A percentile compares a stretch with the other conserved stretches of the same genome.
These are phyloP conservation scores for Flueggea neowawraea DNA, from an alignment of 441 rosid genomes.

Conservation along the genomic window DNA sequence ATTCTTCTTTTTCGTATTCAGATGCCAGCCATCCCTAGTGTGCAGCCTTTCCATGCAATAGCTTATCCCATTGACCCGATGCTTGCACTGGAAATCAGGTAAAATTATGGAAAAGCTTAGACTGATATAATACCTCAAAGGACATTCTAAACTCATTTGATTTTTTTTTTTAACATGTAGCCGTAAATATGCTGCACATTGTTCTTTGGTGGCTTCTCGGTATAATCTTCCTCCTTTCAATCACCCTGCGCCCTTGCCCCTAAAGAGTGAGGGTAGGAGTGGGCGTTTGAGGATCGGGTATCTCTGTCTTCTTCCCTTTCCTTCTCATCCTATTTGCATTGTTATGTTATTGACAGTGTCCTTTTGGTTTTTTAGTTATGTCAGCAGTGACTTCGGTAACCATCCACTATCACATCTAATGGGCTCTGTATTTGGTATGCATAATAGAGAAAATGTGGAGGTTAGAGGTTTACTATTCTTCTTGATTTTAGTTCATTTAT, in stretches of 20 bases:
- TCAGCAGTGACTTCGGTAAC: conserved; percentile 98
- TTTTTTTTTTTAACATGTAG: conserved; percentile 37
- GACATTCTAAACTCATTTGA: background rate
- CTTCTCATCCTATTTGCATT: background rate
- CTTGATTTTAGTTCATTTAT: conserved; percentile 19
- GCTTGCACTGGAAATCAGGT: conserved; percentile 99
- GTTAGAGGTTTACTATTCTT: conserved; percentile 34
- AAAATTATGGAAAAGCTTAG: conserved; percentile 2
- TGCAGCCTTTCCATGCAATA: conserved; percentile 99
- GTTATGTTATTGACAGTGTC: background rate
- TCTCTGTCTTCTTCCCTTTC: no score
- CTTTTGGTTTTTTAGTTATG: conserved; percentile 26
- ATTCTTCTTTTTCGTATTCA: conserved; percentile 18
- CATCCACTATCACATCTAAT: conserved; percentile 85
- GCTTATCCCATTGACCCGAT: conserved; percentile 95
- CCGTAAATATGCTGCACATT: conserved; percentile 95
- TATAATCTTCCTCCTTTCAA: conserved; percentile 70
- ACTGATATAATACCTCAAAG: background rate
- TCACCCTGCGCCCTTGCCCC: conserved; percentile 65
- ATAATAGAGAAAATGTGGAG: conserved; percentile 65
- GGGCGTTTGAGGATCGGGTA: conserved; percentile 80
- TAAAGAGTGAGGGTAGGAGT: conserved; percentile 58
- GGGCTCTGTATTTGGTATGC: conserved; percentile 92
- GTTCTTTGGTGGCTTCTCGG: conserved; percentile 89
- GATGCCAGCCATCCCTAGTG: conserved; percentile 95